Evolutionary conservation across 495 filamentous ascomycete genomes (phyloP), one percentile per base, ranked within the genome.

Genomic region (Xylaria flabelliformis): DNA sequence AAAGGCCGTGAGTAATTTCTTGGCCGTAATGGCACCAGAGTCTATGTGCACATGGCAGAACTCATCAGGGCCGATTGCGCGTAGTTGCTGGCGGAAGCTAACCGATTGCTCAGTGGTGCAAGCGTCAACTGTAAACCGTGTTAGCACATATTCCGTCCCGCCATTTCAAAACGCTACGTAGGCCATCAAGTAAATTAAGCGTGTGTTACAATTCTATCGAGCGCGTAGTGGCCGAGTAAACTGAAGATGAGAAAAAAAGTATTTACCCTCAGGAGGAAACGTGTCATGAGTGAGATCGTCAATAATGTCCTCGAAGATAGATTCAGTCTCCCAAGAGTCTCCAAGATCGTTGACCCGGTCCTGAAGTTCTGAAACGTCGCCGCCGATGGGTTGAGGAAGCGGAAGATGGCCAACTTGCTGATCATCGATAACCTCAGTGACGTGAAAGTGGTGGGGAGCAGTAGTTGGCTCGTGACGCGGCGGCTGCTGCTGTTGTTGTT

Each of bases 1-100:
- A 82, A 99, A 99, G n/a, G 95, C 96, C 7, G 94, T 96, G 73
- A 94, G 90, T 26, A 99, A 84, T 80, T 93, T 96, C 82, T 91
- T 92, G 29, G 91, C 93, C 2, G 91, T 89, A 71, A 95, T 88
- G 34, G 83, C 82, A 17, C 89, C 89, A 32, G 86, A 84, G 48
- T 89, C 88, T 68, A 98, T 86, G 13, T 92, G 94, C 70, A 90
- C 86, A 71, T 88, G 83, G 68, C 93, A 86, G 80, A 98, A 97
- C 19, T 89, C 85, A 59, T 90, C 88, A 58, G 91, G 91, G 5
- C 95, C 95, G 71, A 95, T 82, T 34, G 88, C 85, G 74, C 93
- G 90, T 21, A 98, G 83, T 24, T 90, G 87, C 63, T 91, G 85
- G 65, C 92, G 89, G 78, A 88, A 93, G 7, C 83, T 80, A 51